These are phyloP conservation scores for Amanita phalloides DNA, from an alignment of 768 basidiomycete species.

Conservation along the genomic window DNA sequence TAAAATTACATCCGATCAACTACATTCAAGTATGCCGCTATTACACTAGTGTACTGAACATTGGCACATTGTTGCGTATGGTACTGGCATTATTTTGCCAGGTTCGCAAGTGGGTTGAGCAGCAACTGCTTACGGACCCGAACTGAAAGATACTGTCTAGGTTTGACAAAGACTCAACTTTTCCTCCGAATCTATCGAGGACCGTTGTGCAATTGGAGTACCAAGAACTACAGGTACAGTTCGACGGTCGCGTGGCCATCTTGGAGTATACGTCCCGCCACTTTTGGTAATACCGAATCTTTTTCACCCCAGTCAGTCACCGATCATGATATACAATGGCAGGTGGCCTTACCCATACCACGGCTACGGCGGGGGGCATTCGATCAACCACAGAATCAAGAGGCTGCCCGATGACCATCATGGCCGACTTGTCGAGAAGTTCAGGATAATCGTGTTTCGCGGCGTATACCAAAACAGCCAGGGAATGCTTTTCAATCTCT, in stretches of 20 bases:
- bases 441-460: slow-evolving; percentile 12
- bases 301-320: neutral
- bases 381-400: neutral
- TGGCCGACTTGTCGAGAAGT: slow-evolving; percentile 12
- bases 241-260: neutral
- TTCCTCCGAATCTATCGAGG: neutral
- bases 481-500: slow-evolving; percentile 9
- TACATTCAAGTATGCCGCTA: neutral
- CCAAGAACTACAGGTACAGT: slow-evolving; percentile 1
- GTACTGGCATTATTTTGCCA: neutral
- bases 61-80: neutral
- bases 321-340: too few relatives aligned
- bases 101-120: neutral
- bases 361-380: neutral
- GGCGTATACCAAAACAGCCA: slow-evolving; percentile 13
- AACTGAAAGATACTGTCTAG: neutral
- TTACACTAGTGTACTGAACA: neutral
- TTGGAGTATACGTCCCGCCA: slow-evolving; percentile 1
- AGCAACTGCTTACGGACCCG: neutral
- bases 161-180: neutral
- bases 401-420: slow-evolving; percentile 4
- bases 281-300: slow-evolving; percentile 4
- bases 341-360: neutral
- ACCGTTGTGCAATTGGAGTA: neutral
- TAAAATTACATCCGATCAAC: neutral